Evolutionary conservation across 805 yeast genomes (phyloP).

Genomic region (Nakazawaea anatomiae): DNA sequence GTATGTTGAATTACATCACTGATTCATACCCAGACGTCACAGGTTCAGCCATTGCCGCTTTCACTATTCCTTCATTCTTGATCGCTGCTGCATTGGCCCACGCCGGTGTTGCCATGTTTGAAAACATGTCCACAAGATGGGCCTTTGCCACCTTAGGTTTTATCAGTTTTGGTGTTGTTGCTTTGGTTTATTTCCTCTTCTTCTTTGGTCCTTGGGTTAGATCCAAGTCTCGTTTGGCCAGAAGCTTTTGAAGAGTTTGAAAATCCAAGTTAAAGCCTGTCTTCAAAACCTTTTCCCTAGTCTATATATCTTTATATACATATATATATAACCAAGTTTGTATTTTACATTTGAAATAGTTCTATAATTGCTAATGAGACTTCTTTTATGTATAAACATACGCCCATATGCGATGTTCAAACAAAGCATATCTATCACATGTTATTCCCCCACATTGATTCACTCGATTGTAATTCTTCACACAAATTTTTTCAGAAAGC

Average conservation of each 20-base stretch:
- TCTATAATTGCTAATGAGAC: too few relatives aligned
- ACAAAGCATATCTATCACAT: too few relatives aligned
- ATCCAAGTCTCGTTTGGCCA: constrained; percentile 24
- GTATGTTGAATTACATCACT: constrained; percentile 28
- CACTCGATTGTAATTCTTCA: too few relatives aligned
- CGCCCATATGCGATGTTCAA: too few relatives aligned
- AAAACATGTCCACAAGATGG: constrained; percentile 28
- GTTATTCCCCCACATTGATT: too few relatives aligned
- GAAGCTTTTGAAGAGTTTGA: constrained; percentile 8
- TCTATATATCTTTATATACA: neutral
- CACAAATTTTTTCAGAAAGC: too few relatives aligned
- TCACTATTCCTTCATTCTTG: constrained; percentile 29
- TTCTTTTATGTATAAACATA: too few relatives aligned
- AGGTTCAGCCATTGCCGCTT: constrained; percentile 30
- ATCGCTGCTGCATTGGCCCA: constrained; percentile 30
- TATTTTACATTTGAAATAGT: too few relatives aligned
- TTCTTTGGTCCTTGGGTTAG: constrained; percentile 27
- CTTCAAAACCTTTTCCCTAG: too few relatives aligned
- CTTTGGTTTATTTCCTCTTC: constrained; percentile 25
- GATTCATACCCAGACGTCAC: constrained; percentile 28
- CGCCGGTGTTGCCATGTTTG: constrained; percentile 33
- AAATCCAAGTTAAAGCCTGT: too few relatives aligned
- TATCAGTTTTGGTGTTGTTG: constrained; percentile 26
- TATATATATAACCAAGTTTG: neutral
- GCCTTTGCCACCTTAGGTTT: constrained; percentile 28